Base-by-base conservation (phyloP, 352 stramenopile species). In the Globisporangium recalcitrans region DNA sequence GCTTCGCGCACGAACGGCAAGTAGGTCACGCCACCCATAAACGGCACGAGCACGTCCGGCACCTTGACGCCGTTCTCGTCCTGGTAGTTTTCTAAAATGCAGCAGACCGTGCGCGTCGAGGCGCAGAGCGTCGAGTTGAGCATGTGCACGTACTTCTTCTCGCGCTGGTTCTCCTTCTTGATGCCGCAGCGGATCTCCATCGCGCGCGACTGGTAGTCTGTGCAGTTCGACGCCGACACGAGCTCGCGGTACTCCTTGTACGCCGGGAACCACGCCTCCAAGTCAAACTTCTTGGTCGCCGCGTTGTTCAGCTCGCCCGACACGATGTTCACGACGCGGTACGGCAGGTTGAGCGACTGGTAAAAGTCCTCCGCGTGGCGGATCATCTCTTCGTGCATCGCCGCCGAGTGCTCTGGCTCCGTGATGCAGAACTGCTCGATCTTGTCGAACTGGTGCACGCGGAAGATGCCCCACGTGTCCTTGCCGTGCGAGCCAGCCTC, bases 371-470 rank as follows among this genome's bases (percentile, higher is more conserved):
- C 93, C 42, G 96, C 95, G 44, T 83, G 85, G 62, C 80, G 74
- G 64, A 97, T 70, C 88, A 97, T 97, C 69, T 97, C 92, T 51
- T 97, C 78, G 68, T 97, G 90, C 88, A 99, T 98, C 31, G 72
- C 88, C 32, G 81, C 56, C 53, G 90, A 98, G 64, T 90, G 82
- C 67, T 98, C 96, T 54, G 97, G 94, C 58, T 97, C 92, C 22
- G 92, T 97, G 60, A 99, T 93, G 74, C 93, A 98, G 74, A 99
- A 99, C 75, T 99, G 96, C 79, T 99, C 97, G 62, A 99, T 97
- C 85, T 99, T 99, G 77, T 99, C 97, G 74, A 99, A 99, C 82
- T 99, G 98, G 85, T 99, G 98, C 7, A 99, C 97, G 46, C 98
- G 95, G 80, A 99, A 99, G 74, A 99, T 99, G 47, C 98, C 98